These are phyloP conservation scores for Rhodotorula sp. DNA, from an alignment of 1,284 basidiomycete genomes.

Conservation along the genomic window DNA sequence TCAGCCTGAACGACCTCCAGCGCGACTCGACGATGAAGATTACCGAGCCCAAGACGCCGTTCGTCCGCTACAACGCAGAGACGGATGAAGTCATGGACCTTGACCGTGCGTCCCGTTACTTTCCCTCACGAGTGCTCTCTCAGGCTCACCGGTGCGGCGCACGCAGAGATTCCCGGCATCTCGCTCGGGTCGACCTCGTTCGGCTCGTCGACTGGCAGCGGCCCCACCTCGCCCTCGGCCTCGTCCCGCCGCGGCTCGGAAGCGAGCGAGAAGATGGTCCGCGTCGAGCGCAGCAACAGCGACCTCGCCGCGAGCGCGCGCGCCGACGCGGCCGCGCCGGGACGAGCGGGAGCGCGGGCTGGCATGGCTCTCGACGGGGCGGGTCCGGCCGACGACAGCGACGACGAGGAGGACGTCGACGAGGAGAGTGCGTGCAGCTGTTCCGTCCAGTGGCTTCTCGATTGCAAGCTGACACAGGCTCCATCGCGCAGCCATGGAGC, in stretches of 20 bases:
- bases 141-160: not conserved
- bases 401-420: conserved; percentile 37
- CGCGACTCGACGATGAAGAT: conserved; percentile 46
- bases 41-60: conserved; percentile 46
- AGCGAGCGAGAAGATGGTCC: conserved; percentile 45
- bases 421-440: conserved; percentile 40
- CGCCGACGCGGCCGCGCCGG: not conserved
- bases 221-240: not conserved
- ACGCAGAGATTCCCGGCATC: conserved; percentile 46
- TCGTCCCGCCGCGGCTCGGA: conserved; percentile 34
- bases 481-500: conserved; percentile 28
- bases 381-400: conserved; percentile 15
- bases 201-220: conserved; percentile 1
- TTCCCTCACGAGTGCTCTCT: not conserved
- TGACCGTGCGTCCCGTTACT: conserved; percentile 37
- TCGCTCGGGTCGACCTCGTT: conserved; percentile 40
- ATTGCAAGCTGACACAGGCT: not conserved
- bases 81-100: conserved; percentile 48
- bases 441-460: no score
- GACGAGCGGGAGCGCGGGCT: not conserved
- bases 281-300: conserved; percentile 36
- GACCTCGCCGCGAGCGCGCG: not conserved
- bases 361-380: conserved; percentile 7
- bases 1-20: conserved; percentile 44
- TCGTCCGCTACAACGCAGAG: conserved; percentile 46